Evolutionary conservation across 176 grass and related monocot genomes (phyloP).

Genomic region (Aechmea fasciata): DNA sequence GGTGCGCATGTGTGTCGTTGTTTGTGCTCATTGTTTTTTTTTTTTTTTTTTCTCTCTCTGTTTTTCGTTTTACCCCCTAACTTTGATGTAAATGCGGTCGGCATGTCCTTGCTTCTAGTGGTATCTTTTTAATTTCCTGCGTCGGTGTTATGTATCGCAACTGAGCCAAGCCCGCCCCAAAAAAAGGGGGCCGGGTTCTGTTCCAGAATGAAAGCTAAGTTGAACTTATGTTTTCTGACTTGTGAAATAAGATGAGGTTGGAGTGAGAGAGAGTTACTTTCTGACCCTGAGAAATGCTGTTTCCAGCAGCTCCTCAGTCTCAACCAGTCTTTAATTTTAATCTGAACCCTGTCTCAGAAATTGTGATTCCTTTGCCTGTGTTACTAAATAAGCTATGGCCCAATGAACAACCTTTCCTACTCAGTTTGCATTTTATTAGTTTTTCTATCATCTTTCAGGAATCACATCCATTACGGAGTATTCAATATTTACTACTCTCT

Average conservation of each 20-base stretch:
- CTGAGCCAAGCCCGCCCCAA: slow-evolving; percentile 24
- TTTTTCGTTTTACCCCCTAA: slow-evolving; percentile 25
- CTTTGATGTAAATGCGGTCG: slow-evolving; percentile 55
- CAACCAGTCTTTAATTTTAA: no score
- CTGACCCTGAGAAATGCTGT: neutral
- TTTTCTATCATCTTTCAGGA: no score
- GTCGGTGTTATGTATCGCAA: slow-evolving; percentile 43
- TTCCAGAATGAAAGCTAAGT: slow-evolving; percentile 36
- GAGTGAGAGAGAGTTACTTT: no score
- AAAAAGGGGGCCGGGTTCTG: slow-evolving; percentile 63
- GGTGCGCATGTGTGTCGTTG: slow-evolving; percentile 9
- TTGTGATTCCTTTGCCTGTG: no score
- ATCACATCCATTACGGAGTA: no score
- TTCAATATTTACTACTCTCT: no score
- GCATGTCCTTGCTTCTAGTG: slow-evolving; percentile 46
- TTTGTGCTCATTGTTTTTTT: slow-evolving; percentile 16
- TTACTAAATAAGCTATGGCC: no score
- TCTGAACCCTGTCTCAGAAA: no score
- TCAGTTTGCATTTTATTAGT: no score
- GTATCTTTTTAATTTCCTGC: slow-evolving; percentile 44
- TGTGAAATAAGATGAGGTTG: neutral
- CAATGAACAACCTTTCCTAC: no score
- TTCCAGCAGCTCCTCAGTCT: neutral
- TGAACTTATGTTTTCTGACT: slow-evolving; percentile 16
- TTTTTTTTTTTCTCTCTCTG: slow-evolving; percentile 17